These are phyloP conservation scores for Pichia ethanolica DNA, from an alignment of 805 yeast genomes.

Conservation along the genomic window DNA sequence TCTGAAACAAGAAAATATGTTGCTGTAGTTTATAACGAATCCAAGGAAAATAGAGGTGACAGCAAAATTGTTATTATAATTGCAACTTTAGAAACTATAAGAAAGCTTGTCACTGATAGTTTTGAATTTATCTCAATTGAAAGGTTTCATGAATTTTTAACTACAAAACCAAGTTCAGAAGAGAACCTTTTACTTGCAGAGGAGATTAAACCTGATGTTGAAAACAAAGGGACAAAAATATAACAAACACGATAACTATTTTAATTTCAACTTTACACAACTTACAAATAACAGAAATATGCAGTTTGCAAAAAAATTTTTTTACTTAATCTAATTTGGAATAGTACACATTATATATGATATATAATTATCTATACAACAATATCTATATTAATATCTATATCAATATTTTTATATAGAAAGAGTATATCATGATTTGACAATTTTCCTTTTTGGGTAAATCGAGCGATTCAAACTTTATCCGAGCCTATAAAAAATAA, in stretches of 20 bases:
- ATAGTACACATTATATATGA: too few species aligned
- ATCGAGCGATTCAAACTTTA: neutral
- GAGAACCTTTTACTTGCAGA: conserved; percentile 3
- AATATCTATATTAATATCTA: too few species aligned
- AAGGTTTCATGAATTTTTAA: neutral
- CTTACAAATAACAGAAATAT: too few species aligned
- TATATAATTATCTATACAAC: too few species aligned
- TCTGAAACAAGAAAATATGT: conserved; percentile 29
- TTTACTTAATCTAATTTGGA: too few species aligned
- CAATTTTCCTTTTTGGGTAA: neutral
- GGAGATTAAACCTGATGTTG: neutral
- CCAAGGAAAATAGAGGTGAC: conserved; percentile 34
- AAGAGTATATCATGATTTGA: too few species aligned
- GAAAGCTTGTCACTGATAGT: conserved; percentile 18
- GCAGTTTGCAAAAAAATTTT: too few species aligned
- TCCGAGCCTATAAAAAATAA: neutral
- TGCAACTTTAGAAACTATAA: conserved; percentile 27
- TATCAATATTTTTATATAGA: too few species aligned
- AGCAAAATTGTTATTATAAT: conserved; percentile 25
- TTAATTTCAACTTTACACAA: too few species aligned
- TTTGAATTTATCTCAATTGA: conserved; percentile 4
- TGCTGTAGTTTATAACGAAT: conserved; percentile 31
- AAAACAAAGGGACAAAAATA: too few species aligned
- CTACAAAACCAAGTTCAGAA: neutral
- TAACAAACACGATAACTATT: too few species aligned